Evolutionary conservation across 2,329 filamentous ascomycete species (phyloP).

Genomic region (Hysterium pulicare): DNA sequence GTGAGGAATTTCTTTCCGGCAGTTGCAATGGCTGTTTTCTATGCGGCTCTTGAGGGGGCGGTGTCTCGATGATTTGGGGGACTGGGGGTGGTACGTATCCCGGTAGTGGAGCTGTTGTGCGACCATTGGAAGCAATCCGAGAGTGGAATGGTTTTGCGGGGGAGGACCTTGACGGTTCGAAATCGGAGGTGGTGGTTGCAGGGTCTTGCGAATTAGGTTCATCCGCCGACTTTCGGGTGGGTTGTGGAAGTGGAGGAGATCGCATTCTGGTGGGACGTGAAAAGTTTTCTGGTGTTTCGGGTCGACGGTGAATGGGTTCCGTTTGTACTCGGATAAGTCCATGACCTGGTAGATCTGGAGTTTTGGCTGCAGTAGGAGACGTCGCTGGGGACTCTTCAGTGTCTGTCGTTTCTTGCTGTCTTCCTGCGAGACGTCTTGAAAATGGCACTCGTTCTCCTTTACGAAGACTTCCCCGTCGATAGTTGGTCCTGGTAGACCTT

Average conservation of each 20-base stretch:
- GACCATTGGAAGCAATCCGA: constrained; percentile 54
- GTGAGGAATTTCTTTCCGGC: constrained; percentile 52
- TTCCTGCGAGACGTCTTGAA: constrained; percentile 66
- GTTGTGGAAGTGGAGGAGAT: constrained; percentile 18
- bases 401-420: constrained; percentile 55
- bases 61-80: constrained; percentile 64
- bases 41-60: constrained; percentile 39
- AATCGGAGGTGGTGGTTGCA: constrained; percentile 17
- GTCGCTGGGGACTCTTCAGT: constrained; percentile 50
- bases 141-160: constrained; percentile 54
- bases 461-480: constrained; percentile 81
- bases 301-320: constrained; percentile 55
- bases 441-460: constrained; percentile 73
- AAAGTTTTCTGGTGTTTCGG: constrained; percentile 50
- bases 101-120: constrained; percentile 52
- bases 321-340: constrained; percentile 64
- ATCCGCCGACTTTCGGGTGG: constrained; percentile 26
- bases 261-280: constrained; percentile 52
- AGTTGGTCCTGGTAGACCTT: constrained; percentile 87
- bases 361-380: constrained; percentile 44
- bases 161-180: constrained; percentile 32
- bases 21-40: constrained; percentile 35
- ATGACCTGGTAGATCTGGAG: constrained; percentile 41
- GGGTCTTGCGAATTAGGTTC: constrained; percentile 23
- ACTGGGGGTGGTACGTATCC: constrained; percentile 37